Conservation (phyloP, 805 yeast species). For the Saccharomycopsis sp. region DNA sequence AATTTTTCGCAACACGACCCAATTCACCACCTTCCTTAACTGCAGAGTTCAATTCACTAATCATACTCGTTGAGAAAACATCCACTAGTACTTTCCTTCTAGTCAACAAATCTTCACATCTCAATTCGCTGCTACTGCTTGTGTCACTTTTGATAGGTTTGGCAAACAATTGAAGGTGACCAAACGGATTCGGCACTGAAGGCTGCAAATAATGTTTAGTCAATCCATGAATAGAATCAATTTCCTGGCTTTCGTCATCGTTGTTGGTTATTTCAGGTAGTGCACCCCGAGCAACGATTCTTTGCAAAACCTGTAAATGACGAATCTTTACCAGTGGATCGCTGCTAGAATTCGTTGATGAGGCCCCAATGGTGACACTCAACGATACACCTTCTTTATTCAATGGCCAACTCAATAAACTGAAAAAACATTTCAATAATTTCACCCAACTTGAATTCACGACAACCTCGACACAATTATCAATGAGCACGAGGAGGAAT, state of each 20-base stretch:
- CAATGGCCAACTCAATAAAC: constrained; percentile 69
- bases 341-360: constrained; percentile 13
- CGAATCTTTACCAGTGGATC: constrained; percentile 21
- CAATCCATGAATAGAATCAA: constrained; percentile 36
- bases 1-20: constrained; percentile 42
- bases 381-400: constrained; percentile 24
- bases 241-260: constrained; percentile 19
- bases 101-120: constrained; percentile 56
- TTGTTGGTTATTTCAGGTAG: constrained; percentile 6
- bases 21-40: constrained; percentile 69
- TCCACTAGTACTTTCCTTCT: constrained; percentile 48
- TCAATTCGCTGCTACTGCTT: constrained; percentile 35
- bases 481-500: constrained; percentile 55
- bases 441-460: constrained; percentile 62
- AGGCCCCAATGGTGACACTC: constrained; percentile 26
- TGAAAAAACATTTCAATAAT: constrained; percentile 58
- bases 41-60: constrained; percentile 48
- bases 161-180: constrained; percentile 53
- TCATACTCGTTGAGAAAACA: constrained; percentile 42
- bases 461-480: constrained; percentile 46
- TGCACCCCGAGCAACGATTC: constrained; percentile 18
- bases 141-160: constrained; percentile 28
- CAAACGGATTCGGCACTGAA: constrained; percentile 52
- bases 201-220: constrained; percentile 50
- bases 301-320: constrained; percentile 36